Evolutionary conservation across 306 rosid species (phyloP).

Genomic region (Fragaria vesca): DNA sequence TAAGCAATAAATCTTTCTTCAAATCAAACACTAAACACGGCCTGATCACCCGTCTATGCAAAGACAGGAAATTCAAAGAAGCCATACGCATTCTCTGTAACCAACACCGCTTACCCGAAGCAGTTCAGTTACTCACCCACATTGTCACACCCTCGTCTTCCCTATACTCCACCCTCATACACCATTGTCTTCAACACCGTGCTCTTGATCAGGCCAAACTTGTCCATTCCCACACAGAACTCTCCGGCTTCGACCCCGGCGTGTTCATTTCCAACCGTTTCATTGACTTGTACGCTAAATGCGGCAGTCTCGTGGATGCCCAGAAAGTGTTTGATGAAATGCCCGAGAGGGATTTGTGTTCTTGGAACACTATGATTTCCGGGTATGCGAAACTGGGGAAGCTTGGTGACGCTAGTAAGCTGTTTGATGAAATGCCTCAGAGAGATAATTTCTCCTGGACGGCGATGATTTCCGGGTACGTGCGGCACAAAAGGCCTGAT

Average conservation of each 20-base stretch:
- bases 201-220: conserved; percentile 48
- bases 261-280: conserved; percentile 49
- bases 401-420: no score
- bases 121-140: conserved; percentile 37
- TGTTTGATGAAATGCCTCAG: no score
- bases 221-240: conserved; percentile 55
- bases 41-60: conserved; percentile 28
- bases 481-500: conserved; percentile 32
- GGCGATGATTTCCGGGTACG: conserved; percentile 53
- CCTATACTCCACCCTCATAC: conserved; percentile 46
- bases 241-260: conserved; percentile 51
- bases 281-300: conserved; percentile 47
- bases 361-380: conserved; percentile 40
- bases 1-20: conserved; percentile 10
- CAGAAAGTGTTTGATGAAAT: conserved; percentile 55
- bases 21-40: conserved; percentile 33
- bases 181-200: conserved; percentile 45
- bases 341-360: conserved; percentile 56
- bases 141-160: conserved; percentile 40
- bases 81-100: conserved; percentile 47
- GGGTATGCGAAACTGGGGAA: no score
- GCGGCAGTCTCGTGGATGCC: conserved; percentile 57
- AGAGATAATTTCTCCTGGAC: conserved; percentile 73
- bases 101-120: conserved; percentile 51
- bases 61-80: conserved; percentile 35